Conservation (phyloP, 1,139 yeast species). For the Candida frijolesensis region DNA sequence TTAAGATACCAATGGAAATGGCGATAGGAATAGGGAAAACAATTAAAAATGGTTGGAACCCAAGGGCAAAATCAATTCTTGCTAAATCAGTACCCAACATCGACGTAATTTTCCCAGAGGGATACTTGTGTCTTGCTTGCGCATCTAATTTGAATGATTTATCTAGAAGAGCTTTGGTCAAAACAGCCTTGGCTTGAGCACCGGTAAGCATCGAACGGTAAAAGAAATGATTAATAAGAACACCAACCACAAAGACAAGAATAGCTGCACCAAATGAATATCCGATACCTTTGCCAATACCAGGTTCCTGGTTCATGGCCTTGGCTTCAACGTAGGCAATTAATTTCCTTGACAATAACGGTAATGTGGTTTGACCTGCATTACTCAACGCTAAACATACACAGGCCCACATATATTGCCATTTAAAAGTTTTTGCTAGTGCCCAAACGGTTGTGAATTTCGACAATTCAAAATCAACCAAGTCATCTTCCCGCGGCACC, state of each 20-base stretch:
- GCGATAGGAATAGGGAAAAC: slow-evolving; percentile 34
- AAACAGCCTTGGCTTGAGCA: slow-evolving; percentile 64
- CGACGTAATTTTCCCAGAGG: slow-evolving; percentile 69
- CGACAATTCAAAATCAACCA: slow-evolving; percentile 23
- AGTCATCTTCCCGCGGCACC: slow-evolving; percentile 24
- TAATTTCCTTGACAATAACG: slow-evolving; percentile 46
- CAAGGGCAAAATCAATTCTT: slow-evolving; percentile 37
- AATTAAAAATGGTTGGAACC: slow-evolving; percentile 31
- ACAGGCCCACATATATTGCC: slow-evolving; percentile 50
- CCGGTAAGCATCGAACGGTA: slow-evolving; percentile 48
- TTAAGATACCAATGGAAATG: slow-evolving; percentile 34
- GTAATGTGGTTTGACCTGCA: slow-evolving; percentile 52
- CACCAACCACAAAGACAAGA: slow-evolving; percentile 24
- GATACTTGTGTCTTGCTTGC: slow-evolving; percentile 58
- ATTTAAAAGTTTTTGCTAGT: slow-evolving; percentile 57
- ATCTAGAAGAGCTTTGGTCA: slow-evolving; percentile 65
- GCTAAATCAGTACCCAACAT: slow-evolving; percentile 42
- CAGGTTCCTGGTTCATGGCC: slow-evolving; percentile 21
- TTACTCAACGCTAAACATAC: slow-evolving; percentile 44
- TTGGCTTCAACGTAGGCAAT: slow-evolving; percentile 42
- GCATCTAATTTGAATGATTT: slow-evolving; percentile 67
- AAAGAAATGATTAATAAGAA: slow-evolving; percentile 32
- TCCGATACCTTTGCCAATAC: slow-evolving; percentile 32
- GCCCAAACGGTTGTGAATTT: slow-evolving; percentile 32
- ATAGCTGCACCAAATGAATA: slow-evolving; percentile 30